phyloP scores from a whole-genome alignment of 208 protist genomes.

The Leishmania lainsoni region DNA sequence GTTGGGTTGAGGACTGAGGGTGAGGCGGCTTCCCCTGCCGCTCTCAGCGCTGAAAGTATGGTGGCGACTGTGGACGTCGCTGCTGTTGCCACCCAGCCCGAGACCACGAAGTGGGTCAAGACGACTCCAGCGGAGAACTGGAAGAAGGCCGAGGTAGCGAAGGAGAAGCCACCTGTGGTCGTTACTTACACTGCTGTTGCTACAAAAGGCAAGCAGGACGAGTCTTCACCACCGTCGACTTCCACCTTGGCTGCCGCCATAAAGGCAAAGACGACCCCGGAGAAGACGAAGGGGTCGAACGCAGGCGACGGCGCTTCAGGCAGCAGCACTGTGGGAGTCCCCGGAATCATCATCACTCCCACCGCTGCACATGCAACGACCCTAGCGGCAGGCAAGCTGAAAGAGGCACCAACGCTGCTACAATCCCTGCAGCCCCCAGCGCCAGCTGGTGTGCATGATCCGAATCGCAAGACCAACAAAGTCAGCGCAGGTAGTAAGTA shows the following conservation, averaged over 20 bases:
- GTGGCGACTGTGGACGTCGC: background rate
- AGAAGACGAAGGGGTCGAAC: too few relatives aligned
- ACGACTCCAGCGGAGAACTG: slow-evolving; percentile 15
- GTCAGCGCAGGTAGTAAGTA: too few relatives aligned
- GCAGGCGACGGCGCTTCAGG: background rate
- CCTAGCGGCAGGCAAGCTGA: background rate
- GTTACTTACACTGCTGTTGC: background rate
- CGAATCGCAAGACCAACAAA: background rate
- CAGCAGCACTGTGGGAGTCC: background rate
- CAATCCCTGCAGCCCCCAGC: slow-evolving; percentile 3
- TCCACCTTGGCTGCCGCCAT: background rate
- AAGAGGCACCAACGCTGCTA: background rate
- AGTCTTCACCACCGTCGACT: background rate
- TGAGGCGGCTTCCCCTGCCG: background rate
- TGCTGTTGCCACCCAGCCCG: background rate
- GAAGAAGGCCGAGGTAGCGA: slow-evolving; percentile 14
- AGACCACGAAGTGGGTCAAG: background rate
- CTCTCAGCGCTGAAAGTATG: background rate
- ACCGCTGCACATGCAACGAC: background rate
- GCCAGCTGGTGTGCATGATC: slow-evolving; percentile 11
- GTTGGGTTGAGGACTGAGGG: background rate
- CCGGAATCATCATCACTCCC: background rate
- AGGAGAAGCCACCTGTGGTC: slow-evolving; percentile 4
- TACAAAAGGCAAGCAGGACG: background rate
- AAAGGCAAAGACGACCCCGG: background rate